Evolutionary conservation across 2,329 filamentous ascomycete genomes (phyloP).

Genomic region (Alternaria triticina): DNA sequence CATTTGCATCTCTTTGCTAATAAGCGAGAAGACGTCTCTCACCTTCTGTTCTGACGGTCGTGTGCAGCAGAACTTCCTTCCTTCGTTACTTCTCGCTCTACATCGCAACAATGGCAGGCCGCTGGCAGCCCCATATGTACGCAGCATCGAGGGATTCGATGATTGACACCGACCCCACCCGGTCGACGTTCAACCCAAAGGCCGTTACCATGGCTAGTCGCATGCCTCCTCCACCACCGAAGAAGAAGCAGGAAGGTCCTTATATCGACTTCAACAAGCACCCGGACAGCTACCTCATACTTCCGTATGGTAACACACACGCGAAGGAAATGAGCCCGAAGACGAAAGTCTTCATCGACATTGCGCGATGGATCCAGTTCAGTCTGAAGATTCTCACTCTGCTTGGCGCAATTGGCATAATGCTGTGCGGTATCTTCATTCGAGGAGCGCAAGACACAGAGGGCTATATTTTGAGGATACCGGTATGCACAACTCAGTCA

Average conservation of each 20-base stretch:
- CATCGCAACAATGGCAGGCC: conserved; percentile 47
- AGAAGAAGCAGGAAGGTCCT: conserved; percentile 74
- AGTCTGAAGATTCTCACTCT: conserved; percentile 70
- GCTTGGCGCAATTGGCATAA: conserved; percentile 70
- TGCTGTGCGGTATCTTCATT: conserved; percentile 80
- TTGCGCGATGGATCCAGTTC: conserved; percentile 72
- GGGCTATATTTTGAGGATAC: conserved; percentile 78
- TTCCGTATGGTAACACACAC: conserved; percentile 66
- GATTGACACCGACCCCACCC: conserved; percentile 53
- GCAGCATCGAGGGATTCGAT: conserved; percentile 57
- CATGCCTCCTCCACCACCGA: conserved; percentile 64
- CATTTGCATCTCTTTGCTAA: conserved; percentile 38
- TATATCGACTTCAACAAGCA: conserved; percentile 84
- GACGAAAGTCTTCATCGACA: conserved; percentile 74
- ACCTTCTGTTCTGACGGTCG: conserved; percentile 35
- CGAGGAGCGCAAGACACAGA: conserved; percentile 68
- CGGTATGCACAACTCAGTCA: conserved; percentile 60
- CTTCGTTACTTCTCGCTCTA: conserved; percentile 35
- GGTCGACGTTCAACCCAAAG: conserved; percentile 80
- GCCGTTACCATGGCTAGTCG: conserved; percentile 81
- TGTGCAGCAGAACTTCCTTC: conserved; percentile 34
- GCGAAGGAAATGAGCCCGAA: conserved; percentile 71
- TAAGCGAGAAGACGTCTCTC: conserved; percentile 35
- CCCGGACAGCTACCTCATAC: conserved; percentile 75
- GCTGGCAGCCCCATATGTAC: conserved; percentile 76